phyloP scores from a whole-genome alignment of 208 protist genomes.

The Strigomonas oncopelti region DNA sequence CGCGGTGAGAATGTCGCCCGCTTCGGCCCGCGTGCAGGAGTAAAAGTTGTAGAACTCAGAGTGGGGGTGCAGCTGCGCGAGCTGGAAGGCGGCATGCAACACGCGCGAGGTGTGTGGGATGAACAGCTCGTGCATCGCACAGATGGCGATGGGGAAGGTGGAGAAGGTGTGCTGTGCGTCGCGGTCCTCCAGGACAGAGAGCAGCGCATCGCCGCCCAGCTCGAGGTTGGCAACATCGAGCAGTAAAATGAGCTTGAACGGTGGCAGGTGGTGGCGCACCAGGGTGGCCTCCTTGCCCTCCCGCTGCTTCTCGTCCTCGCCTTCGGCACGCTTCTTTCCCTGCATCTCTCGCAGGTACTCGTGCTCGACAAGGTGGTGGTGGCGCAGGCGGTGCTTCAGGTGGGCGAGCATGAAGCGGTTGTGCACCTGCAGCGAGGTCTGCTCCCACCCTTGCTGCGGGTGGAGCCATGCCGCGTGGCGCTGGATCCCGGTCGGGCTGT shows the following conservation, averaged over 20 bases:
- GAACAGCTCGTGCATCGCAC: slow-evolving; percentile 71
- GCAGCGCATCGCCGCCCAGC: slow-evolving; percentile 26
- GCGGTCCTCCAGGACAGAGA: slow-evolving; percentile 35
- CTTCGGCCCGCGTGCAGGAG: slow-evolving; percentile 53
- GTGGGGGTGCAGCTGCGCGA: slow-evolving; percentile 45
- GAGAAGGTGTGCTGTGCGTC: slow-evolving; percentile 36
- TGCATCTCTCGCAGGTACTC: neutral
- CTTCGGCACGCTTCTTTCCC: neutral
- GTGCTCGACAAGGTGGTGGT: neutral
- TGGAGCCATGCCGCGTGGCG: slow-evolving; percentile 67
- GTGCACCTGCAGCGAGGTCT: slow-evolving; percentile 39
- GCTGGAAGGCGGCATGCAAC: slow-evolving; percentile 61
- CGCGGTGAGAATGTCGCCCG: slow-evolving; percentile 59
- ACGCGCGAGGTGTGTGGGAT: slow-evolving; percentile 55
- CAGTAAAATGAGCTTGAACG: slow-evolving; percentile 45
- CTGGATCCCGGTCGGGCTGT: slow-evolving; percentile 42
- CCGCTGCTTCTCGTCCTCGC: neutral
- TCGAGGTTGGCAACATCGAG: slow-evolving; percentile 79
- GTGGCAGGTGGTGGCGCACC: slow-evolving; percentile 1
- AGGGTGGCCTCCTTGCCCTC: neutral
- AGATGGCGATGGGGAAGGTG: slow-evolving; percentile 43
- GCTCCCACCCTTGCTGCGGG: slow-evolving; percentile 34
- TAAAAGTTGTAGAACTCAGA: slow-evolving; percentile 74
- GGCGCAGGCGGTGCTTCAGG: slow-evolving; percentile 21
- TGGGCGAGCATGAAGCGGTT: slow-evolving; percentile 42